Conservation (phyloP, 176 grass and related monocot genomes). For the Oryza australiensis region DNA sequence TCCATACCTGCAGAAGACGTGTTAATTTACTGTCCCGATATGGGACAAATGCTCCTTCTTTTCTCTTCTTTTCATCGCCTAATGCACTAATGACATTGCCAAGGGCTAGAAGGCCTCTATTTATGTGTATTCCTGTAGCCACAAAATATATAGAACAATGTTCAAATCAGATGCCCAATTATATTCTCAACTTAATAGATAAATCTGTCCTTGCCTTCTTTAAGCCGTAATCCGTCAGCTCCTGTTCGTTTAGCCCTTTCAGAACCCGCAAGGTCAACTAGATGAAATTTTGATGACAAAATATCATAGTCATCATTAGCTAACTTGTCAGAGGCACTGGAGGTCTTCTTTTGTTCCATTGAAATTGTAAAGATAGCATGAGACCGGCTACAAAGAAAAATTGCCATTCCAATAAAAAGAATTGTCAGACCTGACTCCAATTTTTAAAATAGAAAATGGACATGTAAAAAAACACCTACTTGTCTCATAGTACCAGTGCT, state of each 20-base stretch:
- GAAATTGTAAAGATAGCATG: constrained; percentile 88
- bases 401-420: neutral
- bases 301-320: constrained; percentile 57
- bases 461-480: neutral
- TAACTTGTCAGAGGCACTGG: constrained; percentile 42
- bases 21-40: constrained; percentile 86
- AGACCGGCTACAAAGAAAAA: constrained; percentile 61
- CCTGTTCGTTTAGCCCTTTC: constrained; percentile 85
- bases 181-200: constrained; percentile 9
- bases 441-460: neutral
- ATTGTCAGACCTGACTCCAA: neutral
- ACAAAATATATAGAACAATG: constrained; percentile 10
- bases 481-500: neutral
- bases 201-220: constrained; percentile 58
- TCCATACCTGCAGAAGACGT: constrained; percentile 64
- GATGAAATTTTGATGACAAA: constrained; percentile 72
- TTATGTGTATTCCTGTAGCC: constrained; percentile 74
- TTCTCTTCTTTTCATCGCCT: constrained; percentile 80
- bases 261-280: constrained; percentile 90
- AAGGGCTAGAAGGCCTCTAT: constrained; percentile 81
- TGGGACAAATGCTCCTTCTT: constrained; percentile 79
- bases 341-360: constrained; percentile 70
- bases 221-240: constrained; percentile 68
- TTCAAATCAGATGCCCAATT: constrained; percentile 16
- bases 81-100: constrained; percentile 86